Conservation (phyloP, 2,329 filamentous ascomycete species). For the Neofusicoccum cordaticola region DNA sequence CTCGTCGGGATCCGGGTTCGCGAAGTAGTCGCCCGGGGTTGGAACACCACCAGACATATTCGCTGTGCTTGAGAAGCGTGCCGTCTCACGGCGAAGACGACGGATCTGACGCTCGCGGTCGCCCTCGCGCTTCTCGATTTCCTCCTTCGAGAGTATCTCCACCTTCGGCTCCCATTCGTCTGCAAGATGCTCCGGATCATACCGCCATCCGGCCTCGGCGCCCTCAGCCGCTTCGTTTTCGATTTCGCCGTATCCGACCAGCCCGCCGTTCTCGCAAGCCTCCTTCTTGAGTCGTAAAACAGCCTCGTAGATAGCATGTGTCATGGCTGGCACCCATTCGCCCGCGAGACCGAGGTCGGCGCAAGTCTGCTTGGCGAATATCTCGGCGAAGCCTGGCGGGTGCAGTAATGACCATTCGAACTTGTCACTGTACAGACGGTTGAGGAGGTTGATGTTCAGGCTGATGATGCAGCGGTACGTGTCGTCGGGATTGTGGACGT, state of each 20-base stretch:
- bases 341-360: slow-evolving; percentile 84
- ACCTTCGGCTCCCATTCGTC: slow-evolving; percentile 53
- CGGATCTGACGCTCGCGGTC: slow-evolving; percentile 90
- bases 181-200: slow-evolving; percentile 84
- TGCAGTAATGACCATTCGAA: slow-evolving; percentile 97
- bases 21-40: slow-evolving; percentile 58
- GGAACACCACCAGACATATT: slow-evolving; percentile 77
- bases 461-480: slow-evolving; percentile 91
- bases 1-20: slow-evolving; percentile 62
- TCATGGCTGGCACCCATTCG: slow-evolving; percentile 92
- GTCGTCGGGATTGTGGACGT: slow-evolving; percentile 84
- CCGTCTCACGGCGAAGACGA: slow-evolving; percentile 83
- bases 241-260: slow-evolving; percentile 73
- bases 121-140: slow-evolving; percentile 95
- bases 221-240: slow-evolving; percentile 83
- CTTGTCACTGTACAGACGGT: slow-evolving; percentile 90
- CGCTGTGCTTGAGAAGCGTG: slow-evolving; percentile 81
- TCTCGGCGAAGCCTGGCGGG: slow-evolving; percentile 85
- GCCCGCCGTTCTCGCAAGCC: slow-evolving; percentile 84
- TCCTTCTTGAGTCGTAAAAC: slow-evolving; percentile 93
- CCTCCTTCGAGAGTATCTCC: slow-evolving; percentile 76
- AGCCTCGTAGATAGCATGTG: slow-evolving; percentile 95
- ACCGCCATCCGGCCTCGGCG: slow-evolving; percentile 90
- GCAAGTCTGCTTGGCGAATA: slow-evolving; percentile 89
- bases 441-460: slow-evolving; percentile 86